Percentiles rank a stretch among this genome's conserved stretches.
These are phyloP conservation scores for Xylariomycetidae sp. DNA, from an alignment of 2,329 filamentous ascomycete species.

Conservation along the genomic window DNA sequence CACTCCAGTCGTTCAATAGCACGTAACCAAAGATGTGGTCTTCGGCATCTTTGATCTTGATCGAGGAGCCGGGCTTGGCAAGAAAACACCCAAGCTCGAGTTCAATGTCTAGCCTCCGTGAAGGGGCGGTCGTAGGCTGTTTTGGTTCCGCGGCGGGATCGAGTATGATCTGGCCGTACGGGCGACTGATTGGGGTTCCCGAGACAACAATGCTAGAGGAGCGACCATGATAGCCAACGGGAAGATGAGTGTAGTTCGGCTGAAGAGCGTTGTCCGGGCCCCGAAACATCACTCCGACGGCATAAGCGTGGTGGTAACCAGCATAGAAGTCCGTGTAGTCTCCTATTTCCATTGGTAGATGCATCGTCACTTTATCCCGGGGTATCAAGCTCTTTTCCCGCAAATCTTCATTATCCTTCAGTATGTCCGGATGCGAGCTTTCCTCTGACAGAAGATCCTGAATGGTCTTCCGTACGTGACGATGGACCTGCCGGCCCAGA, in stretches of 20 bases:
- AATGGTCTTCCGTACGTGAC: conserved; percentile 63
- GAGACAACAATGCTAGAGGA: conserved; percentile 72
- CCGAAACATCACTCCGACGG: conserved; percentile 65
- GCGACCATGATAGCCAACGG: conserved; percentile 77
- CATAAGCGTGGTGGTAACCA: conserved; percentile 70
- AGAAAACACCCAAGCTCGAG: conserved; percentile 76
- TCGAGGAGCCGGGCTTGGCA: conserved; percentile 55
- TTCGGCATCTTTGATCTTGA: conserved; percentile 61
- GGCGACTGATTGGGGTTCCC: conserved; percentile 67
- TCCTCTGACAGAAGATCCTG: conserved; percentile 60
- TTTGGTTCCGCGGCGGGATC: conserved; percentile 59
- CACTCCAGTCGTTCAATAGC: conserved; percentile 84
- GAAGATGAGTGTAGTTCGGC: conserved; percentile 76
- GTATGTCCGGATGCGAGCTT: conserved; percentile 54
- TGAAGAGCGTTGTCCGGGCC: conserved; percentile 69
- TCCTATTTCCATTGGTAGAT: conserved; percentile 72
- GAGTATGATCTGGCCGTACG: conserved; percentile 68
- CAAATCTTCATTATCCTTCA: conserved; percentile 57
- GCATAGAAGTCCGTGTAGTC: conserved; percentile 88
- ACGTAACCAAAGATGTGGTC: conserved; percentile 75
- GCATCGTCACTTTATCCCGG: conserved; percentile 55
- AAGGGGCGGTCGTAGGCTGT: conserved; percentile 58
- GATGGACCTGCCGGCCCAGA: conserved; percentile 63
- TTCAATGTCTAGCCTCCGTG: conserved; percentile 70
- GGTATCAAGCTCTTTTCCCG: conserved; percentile 56